These are phyloP conservation scores for Psophocarpus tetragonolobus DNA, from an alignment of 306 rosid species.

Conservation along the genomic window DNA sequence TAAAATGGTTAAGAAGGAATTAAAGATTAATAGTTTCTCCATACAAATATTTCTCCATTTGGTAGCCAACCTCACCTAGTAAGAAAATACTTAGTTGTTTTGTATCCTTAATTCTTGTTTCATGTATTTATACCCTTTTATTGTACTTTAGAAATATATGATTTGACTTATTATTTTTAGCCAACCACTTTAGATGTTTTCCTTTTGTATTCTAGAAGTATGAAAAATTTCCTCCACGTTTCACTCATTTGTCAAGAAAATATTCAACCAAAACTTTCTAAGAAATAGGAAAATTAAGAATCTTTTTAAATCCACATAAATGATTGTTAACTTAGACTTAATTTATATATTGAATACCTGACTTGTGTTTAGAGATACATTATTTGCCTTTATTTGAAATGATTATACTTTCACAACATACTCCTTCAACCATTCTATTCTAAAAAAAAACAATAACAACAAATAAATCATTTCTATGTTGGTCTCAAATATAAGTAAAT, in stretches of 20 bases:
- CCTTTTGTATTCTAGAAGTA: background rate
- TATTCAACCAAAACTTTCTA: background rate
- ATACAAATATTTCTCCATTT: background rate
- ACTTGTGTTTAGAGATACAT: slow-evolving; percentile 5
- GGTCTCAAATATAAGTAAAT: no score
- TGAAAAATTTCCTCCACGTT: background rate
- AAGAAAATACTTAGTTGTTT: background rate
- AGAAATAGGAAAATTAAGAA: background rate
- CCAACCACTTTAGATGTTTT: background rate
- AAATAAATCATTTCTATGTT: no score
- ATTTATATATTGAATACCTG: background rate
- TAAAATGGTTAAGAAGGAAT: background rate
- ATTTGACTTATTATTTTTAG: background rate
- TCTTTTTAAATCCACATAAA: background rate
- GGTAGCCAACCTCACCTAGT: background rate
- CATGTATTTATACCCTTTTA: background rate
- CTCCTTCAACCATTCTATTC: no score
- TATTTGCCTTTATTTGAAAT: slow-evolving; percentile 1
- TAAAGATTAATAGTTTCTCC: background rate
- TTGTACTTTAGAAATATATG: background rate
- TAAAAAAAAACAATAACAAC: no score
- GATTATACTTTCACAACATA: slow-evolving; percentile 12
- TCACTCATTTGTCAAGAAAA: background rate
- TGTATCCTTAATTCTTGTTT: background rate
- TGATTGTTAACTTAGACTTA: background rate